Evolutionary conservation across 495 filamentous ascomycete species (phyloP).

Genomic region (Penicillium macrosclerotiorum): DNA sequence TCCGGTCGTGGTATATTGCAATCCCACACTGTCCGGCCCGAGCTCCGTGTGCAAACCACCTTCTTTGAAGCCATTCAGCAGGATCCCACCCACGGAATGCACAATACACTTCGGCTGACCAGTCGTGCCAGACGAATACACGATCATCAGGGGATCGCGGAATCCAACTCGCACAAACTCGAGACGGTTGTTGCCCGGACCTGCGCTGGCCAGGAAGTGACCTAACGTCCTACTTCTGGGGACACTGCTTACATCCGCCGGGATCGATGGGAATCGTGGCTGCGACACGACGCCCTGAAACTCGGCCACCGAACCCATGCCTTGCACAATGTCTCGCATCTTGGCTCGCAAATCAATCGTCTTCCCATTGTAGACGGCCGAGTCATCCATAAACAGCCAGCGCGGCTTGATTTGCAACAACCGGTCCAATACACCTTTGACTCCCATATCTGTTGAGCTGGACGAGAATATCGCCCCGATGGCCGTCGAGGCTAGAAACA

Average conservation of each 20-base stretch:
- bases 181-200: constrained; percentile 34
- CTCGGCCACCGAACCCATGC: constrained; percentile 55
- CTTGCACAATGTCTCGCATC: constrained; percentile 63
- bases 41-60: constrained; percentile 56
- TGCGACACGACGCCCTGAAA: constrained; percentile 65
- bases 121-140: constrained; percentile 76
- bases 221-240: constrained; percentile 52
- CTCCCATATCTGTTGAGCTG: constrained; percentile 76
- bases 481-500: constrained; percentile 62
- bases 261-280: constrained; percentile 55
- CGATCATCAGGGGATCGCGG: constrained; percentile 65
- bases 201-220: constrained; percentile 48
- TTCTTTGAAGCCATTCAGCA: constrained; percentile 54
- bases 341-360: constrained; percentile 67
- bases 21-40: constrained; percentile 41
- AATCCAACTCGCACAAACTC: constrained; percentile 55
- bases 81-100: constrained; percentile 40
- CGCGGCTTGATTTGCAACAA: constrained; percentile 68
- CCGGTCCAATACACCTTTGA: constrained; percentile 71
- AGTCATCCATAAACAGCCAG: constrained; percentile 77
- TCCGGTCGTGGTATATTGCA: constrained; percentile 66
- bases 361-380: constrained; percentile 75
- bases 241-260: constrained; percentile 57
- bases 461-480: constrained; percentile 71
- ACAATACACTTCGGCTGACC: constrained; percentile 82